Percentiles rank a stretch among this genome's conserved stretches.
phyloP scores from a whole-genome alignment of 164 flowering plant species.

The Euptelea pleiosperma region DNA sequence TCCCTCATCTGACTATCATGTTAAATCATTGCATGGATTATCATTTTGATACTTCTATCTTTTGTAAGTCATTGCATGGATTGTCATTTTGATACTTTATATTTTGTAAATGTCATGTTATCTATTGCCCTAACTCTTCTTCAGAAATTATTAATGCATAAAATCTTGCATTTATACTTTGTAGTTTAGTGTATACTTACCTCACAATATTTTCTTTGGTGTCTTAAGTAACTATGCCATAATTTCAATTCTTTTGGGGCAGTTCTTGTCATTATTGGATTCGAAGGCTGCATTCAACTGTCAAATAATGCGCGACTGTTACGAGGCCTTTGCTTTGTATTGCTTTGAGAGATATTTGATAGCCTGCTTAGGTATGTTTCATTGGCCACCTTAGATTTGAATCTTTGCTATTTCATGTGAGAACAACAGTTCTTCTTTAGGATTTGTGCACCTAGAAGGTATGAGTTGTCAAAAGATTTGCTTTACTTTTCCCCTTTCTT shows the following conservation, averaged over 20 bases:
- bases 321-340: slow-evolving; percentile 97
- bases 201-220: too few species aligned
- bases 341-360: slow-evolving; percentile 97
- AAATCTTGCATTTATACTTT: neutral
- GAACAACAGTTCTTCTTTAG: neutral
- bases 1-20: too few species aligned
- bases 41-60: too few species aligned
- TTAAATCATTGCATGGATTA: too few species aligned
- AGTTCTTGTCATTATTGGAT: slow-evolving; percentile 78
- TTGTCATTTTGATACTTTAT: too few species aligned
- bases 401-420: neutral
- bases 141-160: neutral
- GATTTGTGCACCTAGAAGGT: too few species aligned
- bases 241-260: slow-evolving; percentile 27
- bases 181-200: neutral
- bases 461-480: too few species aligned
- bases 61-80: too few species aligned
- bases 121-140: too few species aligned
- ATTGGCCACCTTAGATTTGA: neutral
- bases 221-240: too few species aligned
- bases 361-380: slow-evolving; percentile 85
- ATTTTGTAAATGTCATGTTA: too few species aligned
- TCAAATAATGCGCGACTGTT: slow-evolving; percentile 89
- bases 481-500: too few species aligned
- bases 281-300: slow-evolving; percentile 81